A percentile compares a stretch with the other conserved stretches of the same genome.
phyloP scores from a whole-genome alignment of 805 yeast species.

The Starmera quercuum region DNA sequence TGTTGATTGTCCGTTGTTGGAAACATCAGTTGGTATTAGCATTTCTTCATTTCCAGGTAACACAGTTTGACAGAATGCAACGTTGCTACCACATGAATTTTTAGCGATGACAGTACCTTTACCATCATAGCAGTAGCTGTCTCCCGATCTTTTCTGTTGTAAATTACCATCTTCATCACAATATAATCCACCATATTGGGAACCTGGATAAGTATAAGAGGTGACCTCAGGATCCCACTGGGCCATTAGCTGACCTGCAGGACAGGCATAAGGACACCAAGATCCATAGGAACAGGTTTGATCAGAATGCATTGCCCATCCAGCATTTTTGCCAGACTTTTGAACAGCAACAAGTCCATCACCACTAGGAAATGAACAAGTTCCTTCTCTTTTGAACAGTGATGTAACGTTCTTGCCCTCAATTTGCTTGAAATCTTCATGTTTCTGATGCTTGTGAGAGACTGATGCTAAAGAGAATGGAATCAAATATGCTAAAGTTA shows the following conservation, averaged over 20 bases:
- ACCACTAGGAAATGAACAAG: conserved; percentile 62
- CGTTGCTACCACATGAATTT: conserved; percentile 48
- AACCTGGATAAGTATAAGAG: conserved; percentile 67
- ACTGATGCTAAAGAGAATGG: neutral
- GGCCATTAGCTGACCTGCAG: conserved; percentile 78
- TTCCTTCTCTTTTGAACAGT: conserved; percentile 27
- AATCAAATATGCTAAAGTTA: neutral
- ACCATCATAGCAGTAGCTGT: conserved; percentile 68
- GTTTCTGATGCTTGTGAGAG: conserved; percentile 10
- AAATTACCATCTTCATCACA: conserved; percentile 67
- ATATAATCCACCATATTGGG: conserved; percentile 76
- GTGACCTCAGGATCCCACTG: conserved; percentile 83
- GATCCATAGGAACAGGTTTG: conserved; percentile 65
- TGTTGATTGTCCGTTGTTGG: conserved; percentile 35
- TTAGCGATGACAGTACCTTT: conserved; percentile 60
- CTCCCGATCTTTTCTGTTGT: conserved; percentile 49
- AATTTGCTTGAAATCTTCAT: conserved; percentile 16
- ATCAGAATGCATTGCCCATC: conserved; percentile 84
- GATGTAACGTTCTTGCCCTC: conserved; percentile 19
- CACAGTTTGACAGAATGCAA: conserved; percentile 89
- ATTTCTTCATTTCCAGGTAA: conserved; percentile 92
- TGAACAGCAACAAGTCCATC: conserved; percentile 68
- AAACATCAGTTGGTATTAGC: conserved; percentile 77
- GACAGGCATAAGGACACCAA: conserved; percentile 89
- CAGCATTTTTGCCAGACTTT: conserved; percentile 49